Percentiles rank a stretch among this genome's conserved stretches.
phyloP scores from a whole-genome alignment of 2,329 filamentous ascomycete species.

The Aschersonia sp. region DNA sequence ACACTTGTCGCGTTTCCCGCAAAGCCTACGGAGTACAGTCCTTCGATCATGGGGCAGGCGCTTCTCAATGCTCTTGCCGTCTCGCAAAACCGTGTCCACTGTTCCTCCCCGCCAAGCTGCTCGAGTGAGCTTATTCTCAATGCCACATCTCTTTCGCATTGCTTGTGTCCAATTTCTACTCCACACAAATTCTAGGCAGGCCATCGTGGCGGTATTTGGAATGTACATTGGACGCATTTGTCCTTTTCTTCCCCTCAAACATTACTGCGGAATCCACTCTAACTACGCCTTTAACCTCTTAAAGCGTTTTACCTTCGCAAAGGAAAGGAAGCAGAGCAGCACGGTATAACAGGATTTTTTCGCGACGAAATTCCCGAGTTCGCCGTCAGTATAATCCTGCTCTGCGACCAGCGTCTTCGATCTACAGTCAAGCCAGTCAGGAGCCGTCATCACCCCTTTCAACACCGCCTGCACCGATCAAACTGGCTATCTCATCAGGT shows the following conservation, averaged over 20 bases:
- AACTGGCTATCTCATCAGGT: slow-evolving; percentile 12
- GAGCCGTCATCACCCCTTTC: slow-evolving; percentile 3
- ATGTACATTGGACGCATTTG: background rate
- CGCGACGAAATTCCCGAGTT: slow-evolving; percentile 19
- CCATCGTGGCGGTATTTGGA: background rate
- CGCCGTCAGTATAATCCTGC: slow-evolving; percentile 12
- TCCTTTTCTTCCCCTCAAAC: background rate
- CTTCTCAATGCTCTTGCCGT: too few relatives aligned
- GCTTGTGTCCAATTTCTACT: background rate
- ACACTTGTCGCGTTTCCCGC: background rate
- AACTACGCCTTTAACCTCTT: background rate
- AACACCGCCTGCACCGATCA: slow-evolving; percentile 18
- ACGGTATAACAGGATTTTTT: slow-evolving; percentile 16
- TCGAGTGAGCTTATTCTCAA: background rate
- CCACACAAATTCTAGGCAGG: background rate
- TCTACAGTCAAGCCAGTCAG: slow-evolving; percentile 27
- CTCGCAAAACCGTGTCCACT: background rate
- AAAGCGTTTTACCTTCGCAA: slow-evolving; percentile 3
- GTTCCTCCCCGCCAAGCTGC: background rate
- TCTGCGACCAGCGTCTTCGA: slow-evolving; percentile 40
- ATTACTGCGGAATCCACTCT: background rate
- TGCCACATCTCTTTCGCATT: background rate
- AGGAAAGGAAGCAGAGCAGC: slow-evolving; percentile 5
- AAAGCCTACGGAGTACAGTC: background rate
- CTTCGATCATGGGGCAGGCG: background rate